Conservation (phyloP, 345 rosid species). For the Gossypium australe region DNA sequence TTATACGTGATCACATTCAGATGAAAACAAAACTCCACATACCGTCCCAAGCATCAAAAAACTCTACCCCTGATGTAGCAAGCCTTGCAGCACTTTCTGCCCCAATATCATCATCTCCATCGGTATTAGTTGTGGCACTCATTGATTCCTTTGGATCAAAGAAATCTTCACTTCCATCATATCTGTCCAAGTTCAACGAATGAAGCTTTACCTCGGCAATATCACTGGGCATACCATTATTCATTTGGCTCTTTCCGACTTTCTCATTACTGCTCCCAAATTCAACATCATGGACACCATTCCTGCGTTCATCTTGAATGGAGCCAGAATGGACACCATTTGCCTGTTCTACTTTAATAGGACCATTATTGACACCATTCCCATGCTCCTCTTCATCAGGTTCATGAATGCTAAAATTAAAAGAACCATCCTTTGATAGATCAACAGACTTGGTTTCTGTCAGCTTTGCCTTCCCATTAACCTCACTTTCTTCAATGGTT, state of each 20-base stretch:
- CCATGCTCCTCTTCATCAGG: conserved; percentile 24
- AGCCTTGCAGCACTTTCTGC: conserved; percentile 34
- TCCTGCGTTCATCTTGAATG: conserved; percentile 23
- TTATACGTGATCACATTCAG: neutral
- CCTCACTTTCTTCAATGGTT: conserved; percentile 27
- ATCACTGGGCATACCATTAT: conserved; percentile 24
- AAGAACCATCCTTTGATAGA: conserved; percentile 25
- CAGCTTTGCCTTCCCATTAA: conserved; percentile 17
- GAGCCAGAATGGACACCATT: conserved; percentile 25
- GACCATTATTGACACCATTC: conserved; percentile 16
- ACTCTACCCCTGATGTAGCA: conserved; percentile 47
- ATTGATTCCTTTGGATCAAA: conserved; percentile 51
- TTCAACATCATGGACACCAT: conserved; percentile 26
- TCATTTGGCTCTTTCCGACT: conserved; percentile 20
- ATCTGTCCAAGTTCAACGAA: conserved; percentile 26
- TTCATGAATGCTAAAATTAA: conserved; percentile 24
- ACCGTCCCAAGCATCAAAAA: conserved; percentile 89
- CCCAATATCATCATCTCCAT: conserved; percentile 38
- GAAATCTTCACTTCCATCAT: conserved; percentile 44
- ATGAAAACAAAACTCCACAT: conserved; percentile 18
- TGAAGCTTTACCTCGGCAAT: conserved; percentile 24
- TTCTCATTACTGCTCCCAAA: conserved; percentile 17
- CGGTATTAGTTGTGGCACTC: conserved; percentile 54
- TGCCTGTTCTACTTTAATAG: conserved; percentile 11
- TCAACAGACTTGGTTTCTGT: conserved; percentile 25